Percentiles rank a stretch among this genome's conserved stretches.
phyloP scores from a whole-genome alignment of 179 eudicot genomes.

The Amaranthus tricolor region DNA sequence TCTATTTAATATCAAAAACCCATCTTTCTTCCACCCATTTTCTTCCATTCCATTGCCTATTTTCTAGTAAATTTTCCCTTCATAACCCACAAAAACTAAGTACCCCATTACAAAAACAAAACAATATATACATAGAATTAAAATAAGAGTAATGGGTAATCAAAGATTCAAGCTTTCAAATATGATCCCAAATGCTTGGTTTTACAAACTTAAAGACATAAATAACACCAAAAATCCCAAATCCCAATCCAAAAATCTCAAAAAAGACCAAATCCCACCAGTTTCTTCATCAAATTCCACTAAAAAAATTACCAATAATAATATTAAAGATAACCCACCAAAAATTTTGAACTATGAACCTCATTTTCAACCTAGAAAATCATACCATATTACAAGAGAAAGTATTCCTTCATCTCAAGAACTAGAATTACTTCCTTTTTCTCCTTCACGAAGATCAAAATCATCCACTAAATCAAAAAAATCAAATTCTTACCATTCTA shows the following conservation, averaged over 20 bases:
- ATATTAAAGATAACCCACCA: background rate
- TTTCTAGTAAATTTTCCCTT: background rate
- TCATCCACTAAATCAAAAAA: constrained; percentile 23
- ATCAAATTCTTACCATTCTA: constrained; percentile 25
- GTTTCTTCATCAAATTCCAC: constrained; percentile 25
- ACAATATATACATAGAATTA: background rate
- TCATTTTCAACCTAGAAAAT: constrained; percentile 26
- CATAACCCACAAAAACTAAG: background rate
- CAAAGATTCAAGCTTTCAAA: constrained; percentile 58
- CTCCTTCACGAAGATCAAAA: constrained; percentile 29
- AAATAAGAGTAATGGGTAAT: constrained; percentile 48
- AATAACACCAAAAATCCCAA: constrained; percentile 22
- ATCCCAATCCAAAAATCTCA: background rate
- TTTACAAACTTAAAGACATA: constrained; percentile 65
- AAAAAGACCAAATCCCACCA: constrained; percentile 19
- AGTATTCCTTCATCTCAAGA: constrained; percentile 20
- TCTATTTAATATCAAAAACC: constrained; percentile 34
- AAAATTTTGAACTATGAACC: constrained; percentile 5
- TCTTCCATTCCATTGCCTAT: constrained; percentile 2
- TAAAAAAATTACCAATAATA: background rate
- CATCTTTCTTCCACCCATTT: constrained; percentile 15
- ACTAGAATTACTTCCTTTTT: constrained; percentile 1
- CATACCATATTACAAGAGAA: constrained; percentile 62
- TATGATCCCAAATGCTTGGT: constrained; percentile 89
- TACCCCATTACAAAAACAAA: background rate